Conservation (phyloP, 768 basidiomycete species). For the Lepiota subincarnata region DNA sequence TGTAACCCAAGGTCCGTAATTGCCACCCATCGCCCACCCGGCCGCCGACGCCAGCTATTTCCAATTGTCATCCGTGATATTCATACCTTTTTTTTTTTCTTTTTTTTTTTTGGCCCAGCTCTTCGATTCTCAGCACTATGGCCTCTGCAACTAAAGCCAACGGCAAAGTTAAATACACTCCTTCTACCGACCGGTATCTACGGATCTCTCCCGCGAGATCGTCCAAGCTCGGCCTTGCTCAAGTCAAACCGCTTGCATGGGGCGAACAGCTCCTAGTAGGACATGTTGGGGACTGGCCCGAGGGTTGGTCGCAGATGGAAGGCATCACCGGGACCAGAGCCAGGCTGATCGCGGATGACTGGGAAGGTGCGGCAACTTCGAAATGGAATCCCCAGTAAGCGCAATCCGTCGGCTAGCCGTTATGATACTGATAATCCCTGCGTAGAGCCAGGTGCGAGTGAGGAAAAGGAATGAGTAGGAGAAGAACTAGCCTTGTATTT, state of each 20-base stretch:
- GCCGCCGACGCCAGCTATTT: background rate
- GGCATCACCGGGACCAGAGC: constrained; percentile 6
- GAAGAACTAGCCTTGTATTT: background rate
- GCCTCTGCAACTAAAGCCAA: constrained; percentile 4
- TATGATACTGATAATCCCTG: background rate
- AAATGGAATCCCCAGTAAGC: constrained; percentile 7
- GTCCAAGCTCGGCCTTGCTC: constrained; percentile 4
- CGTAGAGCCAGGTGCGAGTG: constrained; percentile 1
- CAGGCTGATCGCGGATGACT: constrained; percentile 8
- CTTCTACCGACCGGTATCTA: background rate
- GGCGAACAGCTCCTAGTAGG: background rate
- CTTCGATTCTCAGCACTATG: background rate
- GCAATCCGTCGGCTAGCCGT: background rate
- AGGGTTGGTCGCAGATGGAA: background rate
- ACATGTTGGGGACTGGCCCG: background rate
- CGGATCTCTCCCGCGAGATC: background rate
- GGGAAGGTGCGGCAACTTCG: constrained; percentile 6
- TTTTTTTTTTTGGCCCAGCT: background rate
- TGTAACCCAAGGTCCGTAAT: background rate
- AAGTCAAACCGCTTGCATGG: background rate
- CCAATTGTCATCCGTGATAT: background rate
- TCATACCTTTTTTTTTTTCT: background rate
- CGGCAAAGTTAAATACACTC: constrained; percentile 6
- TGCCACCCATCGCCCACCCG: background rate
- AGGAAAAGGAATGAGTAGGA: background rate